Evolutionary conservation across 2,329 filamentous ascomycete genomes (phyloP).

Genomic region (Rugonectria rugulosa): DNA sequence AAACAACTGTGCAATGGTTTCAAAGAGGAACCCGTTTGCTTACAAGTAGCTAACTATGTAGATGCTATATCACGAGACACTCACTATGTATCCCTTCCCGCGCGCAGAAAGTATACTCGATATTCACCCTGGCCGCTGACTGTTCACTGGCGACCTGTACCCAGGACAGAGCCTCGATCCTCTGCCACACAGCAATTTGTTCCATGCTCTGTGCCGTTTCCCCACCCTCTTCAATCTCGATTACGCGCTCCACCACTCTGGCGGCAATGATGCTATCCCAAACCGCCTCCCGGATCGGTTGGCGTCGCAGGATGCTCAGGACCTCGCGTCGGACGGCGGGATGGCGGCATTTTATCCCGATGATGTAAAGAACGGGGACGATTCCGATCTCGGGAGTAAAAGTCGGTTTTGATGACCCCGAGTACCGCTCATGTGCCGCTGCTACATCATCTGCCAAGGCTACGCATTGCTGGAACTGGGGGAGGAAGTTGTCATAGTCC

Average conservation of each 20-base stretch:
- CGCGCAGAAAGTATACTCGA: slow-evolving; percentile 43
- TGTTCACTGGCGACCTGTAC: slow-evolving; percentile 18
- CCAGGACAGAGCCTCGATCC: slow-evolving; percentile 42
- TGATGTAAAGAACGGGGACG: slow-evolving; percentile 44
- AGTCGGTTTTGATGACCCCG: slow-evolving; percentile 31
- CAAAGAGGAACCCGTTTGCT: too few relatives aligned
- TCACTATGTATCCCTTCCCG: slow-evolving; percentile 34
- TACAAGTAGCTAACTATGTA: too few relatives aligned
- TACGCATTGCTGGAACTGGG: slow-evolving; percentile 40
- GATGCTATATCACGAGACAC: slow-evolving; percentile 26
- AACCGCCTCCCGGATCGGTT: slow-evolving; percentile 41
- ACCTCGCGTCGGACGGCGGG: slow-evolving; percentile 42
- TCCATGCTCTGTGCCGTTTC: slow-evolving; percentile 34
- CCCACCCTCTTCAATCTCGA: slow-evolving; percentile 45
- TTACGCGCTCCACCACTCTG: slow-evolving; percentile 42
- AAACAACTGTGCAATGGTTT: too few relatives aligned
- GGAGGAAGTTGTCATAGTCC: slow-evolving; percentile 40
- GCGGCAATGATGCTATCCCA: slow-evolving; percentile 45
- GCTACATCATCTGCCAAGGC: slow-evolving; percentile 33
- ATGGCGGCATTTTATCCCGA: slow-evolving; percentile 47
- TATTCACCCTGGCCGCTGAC: slow-evolving; percentile 35
- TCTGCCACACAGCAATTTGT: slow-evolving; percentile 38
- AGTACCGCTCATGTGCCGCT: slow-evolving; percentile 34
- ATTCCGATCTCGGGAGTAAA: slow-evolving; percentile 41
- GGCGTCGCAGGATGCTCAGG: slow-evolving; percentile 37